phyloP scores from a whole-genome alignment of 2,329 filamentous ascomycete species.

The Nothopassalora personata region DNA sequence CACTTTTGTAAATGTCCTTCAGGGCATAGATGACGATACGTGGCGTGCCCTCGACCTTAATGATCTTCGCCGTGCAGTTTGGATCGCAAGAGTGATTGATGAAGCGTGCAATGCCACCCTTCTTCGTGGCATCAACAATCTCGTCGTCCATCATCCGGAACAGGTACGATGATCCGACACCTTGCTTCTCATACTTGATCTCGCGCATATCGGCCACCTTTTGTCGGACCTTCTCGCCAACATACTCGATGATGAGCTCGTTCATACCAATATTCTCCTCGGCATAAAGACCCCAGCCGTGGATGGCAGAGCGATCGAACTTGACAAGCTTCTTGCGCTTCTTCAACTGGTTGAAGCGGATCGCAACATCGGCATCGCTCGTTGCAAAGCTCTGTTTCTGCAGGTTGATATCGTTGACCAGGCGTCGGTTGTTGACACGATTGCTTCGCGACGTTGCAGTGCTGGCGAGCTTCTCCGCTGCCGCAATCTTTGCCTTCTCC shows the following conservation, averaged over 20 bases:
- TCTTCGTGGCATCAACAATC: constrained; percentile 96
- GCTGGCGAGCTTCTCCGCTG: constrained; percentile 70
- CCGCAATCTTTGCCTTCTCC: constrained; percentile 54
- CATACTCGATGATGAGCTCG: constrained; percentile 99
- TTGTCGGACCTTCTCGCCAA: constrained; percentile 94
- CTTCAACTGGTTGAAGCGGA: constrained; percentile 98
- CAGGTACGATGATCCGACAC: constrained; percentile 93
- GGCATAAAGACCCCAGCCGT: constrained; percentile 97
- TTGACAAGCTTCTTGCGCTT: constrained; percentile 99
- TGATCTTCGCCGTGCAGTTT: constrained; percentile 98
- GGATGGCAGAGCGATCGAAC: constrained; percentile 94
- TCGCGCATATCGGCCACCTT: constrained; percentile 96
- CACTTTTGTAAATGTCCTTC: constrained; percentile 90
- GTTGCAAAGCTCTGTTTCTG: constrained; percentile 73
- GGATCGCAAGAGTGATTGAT: constrained; percentile 99
- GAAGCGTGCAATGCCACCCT: constrained; percentile 94
- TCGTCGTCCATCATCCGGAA: constrained; percentile 98
- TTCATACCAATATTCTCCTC: constrained; percentile 96
- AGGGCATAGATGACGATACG: constrained; percentile 98
- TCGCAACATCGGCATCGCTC: constrained; percentile 74
- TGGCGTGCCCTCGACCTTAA: constrained; percentile 96
- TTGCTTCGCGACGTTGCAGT: constrained; percentile 90
- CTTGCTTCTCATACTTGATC: constrained; percentile 85
- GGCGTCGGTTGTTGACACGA: constrained; percentile 89
- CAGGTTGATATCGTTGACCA: constrained; percentile 90